Evolutionary conservation across 2,329 filamentous ascomycete genomes (phyloP).

Genomic region (Neonectria faginata): DNA sequence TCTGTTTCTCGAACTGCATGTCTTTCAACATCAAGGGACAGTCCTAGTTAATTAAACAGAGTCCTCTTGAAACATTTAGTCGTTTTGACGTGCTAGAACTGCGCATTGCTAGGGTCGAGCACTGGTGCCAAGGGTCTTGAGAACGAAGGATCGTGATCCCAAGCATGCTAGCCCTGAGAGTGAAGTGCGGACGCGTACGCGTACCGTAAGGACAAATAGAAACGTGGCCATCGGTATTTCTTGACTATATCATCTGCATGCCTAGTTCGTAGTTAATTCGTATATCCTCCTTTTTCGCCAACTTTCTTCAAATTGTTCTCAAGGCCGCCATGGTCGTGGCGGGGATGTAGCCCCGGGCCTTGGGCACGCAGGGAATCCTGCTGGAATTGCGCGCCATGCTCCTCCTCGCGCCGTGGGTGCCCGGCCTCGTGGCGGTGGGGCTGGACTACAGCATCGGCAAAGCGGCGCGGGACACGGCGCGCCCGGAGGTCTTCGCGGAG

Average conservation of each 20-base stretch:
- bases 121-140: background rate
- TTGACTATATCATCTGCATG: background rate
- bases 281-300: background rate
- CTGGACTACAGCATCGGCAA: slow-evolving; percentile 24
- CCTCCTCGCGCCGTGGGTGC: slow-evolving; percentile 27
- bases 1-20: no score
- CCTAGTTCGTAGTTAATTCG: background rate
- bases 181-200: no score
- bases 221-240: background rate
- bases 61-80: background rate
- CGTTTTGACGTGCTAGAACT: background rate
- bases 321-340: slow-evolving; percentile 25
- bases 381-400: slow-evolving; percentile 25
- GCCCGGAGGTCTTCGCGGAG: slow-evolving; percentile 18
- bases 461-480: slow-evolving; percentile 23
- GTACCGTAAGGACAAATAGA: no score
- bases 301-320: slow-evolving; percentile 6
- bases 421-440: slow-evolving; percentile 8
- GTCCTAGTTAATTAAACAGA: background rate
- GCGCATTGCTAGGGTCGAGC: background rate
- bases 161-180: no score
- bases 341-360: slow-evolving; percentile 29
- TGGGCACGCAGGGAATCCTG: slow-evolving; percentile 33
- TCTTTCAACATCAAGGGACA: no score
- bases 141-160: background rate